A percentile compares a stretch with the other conserved stretches of the same genome.
These are phyloP conservation scores for Hamamelis virginiana DNA, from an alignment of 164 flowering plant genomes.

Conservation along the genomic window DNA sequence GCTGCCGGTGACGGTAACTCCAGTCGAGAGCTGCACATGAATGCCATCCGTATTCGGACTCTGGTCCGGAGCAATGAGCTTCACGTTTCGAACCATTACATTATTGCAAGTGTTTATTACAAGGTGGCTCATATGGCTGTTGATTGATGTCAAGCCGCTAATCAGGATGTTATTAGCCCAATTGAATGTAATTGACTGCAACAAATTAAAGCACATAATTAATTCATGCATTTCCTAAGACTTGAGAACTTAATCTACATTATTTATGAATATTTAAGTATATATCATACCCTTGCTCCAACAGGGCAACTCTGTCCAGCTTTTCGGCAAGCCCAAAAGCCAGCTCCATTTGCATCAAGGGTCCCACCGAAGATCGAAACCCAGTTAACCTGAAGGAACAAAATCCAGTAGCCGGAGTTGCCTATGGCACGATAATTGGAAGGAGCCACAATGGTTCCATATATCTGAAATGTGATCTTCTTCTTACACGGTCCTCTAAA, in stretches of 20 bases:
- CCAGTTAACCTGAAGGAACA: slow-evolving; percentile 37
- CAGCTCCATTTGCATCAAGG: slow-evolving; percentile 49
- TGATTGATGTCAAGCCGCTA: slow-evolving; percentile 37
- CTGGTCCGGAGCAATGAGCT: slow-evolving; percentile 30
- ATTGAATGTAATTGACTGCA: slow-evolving; percentile 33
- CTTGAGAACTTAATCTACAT: no score
- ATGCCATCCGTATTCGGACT: slow-evolving; percentile 71
- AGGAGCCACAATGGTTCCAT: slow-evolving; percentile 50
- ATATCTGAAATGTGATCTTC: slow-evolving; percentile 26
- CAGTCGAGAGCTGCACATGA: slow-evolving; percentile 36
- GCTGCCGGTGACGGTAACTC: slow-evolving; percentile 25
- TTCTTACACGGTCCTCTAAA: slow-evolving; percentile 52
- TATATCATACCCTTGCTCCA: slow-evolving; percentile 44
- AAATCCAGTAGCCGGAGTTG: slow-evolving; percentile 39
- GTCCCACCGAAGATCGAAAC: slow-evolving; percentile 47
- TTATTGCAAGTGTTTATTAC: slow-evolving; percentile 33
- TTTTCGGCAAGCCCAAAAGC: slow-evolving; percentile 50
- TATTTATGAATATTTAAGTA: no score
- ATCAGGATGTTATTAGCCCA: slow-evolving; percentile 31
- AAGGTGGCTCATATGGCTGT: slow-evolving; percentile 46
- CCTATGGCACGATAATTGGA: slow-evolving; percentile 27
- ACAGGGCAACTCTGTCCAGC: slow-evolving; percentile 34
- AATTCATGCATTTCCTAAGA: no score
- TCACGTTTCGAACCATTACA: slow-evolving; percentile 27
- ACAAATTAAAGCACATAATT: no score